These are phyloP conservation scores for Kwoniella botswanensis DNA, from an alignment of 768 basidiomycete genomes.

Conservation along the genomic window DNA sequence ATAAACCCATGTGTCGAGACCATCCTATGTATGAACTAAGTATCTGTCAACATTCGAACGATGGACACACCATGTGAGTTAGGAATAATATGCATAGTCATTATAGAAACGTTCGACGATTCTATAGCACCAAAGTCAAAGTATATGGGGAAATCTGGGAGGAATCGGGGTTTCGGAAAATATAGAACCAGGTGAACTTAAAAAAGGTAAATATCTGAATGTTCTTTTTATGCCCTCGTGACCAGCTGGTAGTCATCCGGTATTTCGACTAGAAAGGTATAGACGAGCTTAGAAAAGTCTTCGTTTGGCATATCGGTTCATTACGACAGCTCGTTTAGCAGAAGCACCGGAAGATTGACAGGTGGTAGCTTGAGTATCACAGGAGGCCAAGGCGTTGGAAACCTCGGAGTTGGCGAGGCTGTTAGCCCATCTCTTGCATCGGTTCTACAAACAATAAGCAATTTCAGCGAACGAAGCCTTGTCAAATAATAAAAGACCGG, in stretches of 20 bases:
- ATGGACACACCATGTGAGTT: neutral
- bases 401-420: constrained; percentile 20
- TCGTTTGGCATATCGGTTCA: constrained; percentile 20
- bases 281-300: neutral
- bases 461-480: too few species aligned
- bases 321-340: constrained; percentile 9
- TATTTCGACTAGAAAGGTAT: too few species aligned
- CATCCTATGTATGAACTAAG: too few species aligned
- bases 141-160: neutral
- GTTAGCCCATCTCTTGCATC: constrained; percentile 25
- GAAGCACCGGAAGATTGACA: constrained; percentile 14
- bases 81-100: neutral
- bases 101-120: constrained; percentile 9
- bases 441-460: constrained; percentile 9
- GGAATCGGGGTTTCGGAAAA: neutral
- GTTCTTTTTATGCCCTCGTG: neutral
- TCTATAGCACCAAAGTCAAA: neutral
- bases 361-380: constrained; percentile 13
- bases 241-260: neutral
- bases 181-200: neutral
- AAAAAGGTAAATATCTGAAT: too few species aligned
- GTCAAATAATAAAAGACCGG: too few species aligned
- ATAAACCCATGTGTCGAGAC: neutral
- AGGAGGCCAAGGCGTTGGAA: constrained; percentile 6
- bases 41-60: too few species aligned